Conservation (phyloP, 2,329 filamentous ascomycete species). For the Cylindrodendrum hubeiense region DNA sequence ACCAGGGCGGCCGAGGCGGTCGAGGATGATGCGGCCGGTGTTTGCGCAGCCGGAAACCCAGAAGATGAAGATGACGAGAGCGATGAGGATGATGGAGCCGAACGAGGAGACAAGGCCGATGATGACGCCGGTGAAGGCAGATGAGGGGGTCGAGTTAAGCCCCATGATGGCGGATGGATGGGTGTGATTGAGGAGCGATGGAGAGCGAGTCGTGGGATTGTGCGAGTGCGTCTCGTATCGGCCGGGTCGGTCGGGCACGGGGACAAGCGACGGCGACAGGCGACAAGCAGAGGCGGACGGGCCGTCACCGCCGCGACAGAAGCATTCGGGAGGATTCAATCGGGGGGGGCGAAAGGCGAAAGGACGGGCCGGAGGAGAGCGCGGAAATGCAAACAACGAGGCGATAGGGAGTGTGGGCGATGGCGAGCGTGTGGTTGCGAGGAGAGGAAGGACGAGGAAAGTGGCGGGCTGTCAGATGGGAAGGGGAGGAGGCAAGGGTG, state of each 20-base stretch:
- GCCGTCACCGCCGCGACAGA: conserved; percentile 45
- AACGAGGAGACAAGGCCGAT: conserved; percentile 96
- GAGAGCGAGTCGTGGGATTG: conserved; percentile 27
- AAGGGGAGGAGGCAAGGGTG: conserved; percentile 27
- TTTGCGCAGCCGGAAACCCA: conserved; percentile 78
- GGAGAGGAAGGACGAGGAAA: conserved; percentile 14
- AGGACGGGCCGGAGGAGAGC: conserved; percentile 17
- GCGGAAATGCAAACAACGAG: not conserved
- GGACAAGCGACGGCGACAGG: conserved; percentile 22
- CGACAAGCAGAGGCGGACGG: conserved; percentile 37
- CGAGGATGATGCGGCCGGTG: conserved; percentile 90
- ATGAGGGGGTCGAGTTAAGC: conserved; percentile 51
- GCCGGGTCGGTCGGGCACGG: conserved; percentile 36
- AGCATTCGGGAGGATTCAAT: conserved; percentile 44
- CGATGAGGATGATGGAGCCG: conserved; percentile 88
- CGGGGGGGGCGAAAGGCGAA: conserved; percentile 33
- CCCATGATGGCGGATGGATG: conserved; percentile 44
- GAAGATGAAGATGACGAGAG: conserved; percentile 91
- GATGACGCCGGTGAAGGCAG: conserved; percentile 80
- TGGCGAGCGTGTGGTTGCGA: conserved; percentile 7
- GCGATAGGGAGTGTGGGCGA: conserved; percentile 9
- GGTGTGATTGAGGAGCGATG: conserved; percentile 2
- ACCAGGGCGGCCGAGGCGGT: conserved; percentile 91
- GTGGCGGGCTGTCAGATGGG: conserved; percentile 25
- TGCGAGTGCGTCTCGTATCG: conserved; percentile 14